Evolutionary conservation across 371 early-diverging fungal genomes (phyloP), one percentile per base, ranked within the genome.

Genomic region (Rhizopus stolonifer): DNA sequence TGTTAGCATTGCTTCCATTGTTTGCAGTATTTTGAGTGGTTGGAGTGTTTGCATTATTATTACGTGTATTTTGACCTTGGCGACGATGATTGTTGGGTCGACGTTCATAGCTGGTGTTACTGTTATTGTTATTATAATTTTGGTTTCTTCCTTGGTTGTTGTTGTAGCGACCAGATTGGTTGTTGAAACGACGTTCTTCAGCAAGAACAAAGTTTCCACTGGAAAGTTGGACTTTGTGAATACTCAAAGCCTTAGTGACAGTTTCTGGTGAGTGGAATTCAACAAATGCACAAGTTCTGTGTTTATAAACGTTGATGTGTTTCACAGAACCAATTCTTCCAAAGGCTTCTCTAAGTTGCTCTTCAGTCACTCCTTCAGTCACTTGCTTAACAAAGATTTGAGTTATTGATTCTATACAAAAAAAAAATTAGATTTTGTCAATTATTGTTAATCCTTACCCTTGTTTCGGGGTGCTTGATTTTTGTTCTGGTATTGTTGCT

Each of bases 341-440:
- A 34, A 77, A 73, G 4, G 60, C 74, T 26, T 77, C 73, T 4
- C 52, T 42, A 22, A 77, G 46, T 17, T 62, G 65, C 4, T 77
- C 71, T 29, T 60, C 62, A 17, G 56, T 65, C 42, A 72, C 49
- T 10, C 14, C 29, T 19, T 64, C 61, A n/a, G 48, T 46, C 10
- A 71, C 68, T 29, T 62, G 24, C 58, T 77, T 77, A 11, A 77
- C 61, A 61, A 70, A 77, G 17, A 72, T 66, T 14, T 70, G 56
- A 4, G 61, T 61, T 6, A 42, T 21, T n/a, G 52, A 42, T 39
- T 66, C 52, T 54, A 56, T 5, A 36, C 5, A 36, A 7, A 14
- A 4, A 11, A 5, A 36, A 5, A 14, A 36, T 4, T 36, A 15
- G 2, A 3, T 5, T 11, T n/a, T 36, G 14, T 11, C 6, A 0